Conservation (phyloP, 2,329 filamentous ascomycete genomes). For the Aureobasidium sp. region DNA sequence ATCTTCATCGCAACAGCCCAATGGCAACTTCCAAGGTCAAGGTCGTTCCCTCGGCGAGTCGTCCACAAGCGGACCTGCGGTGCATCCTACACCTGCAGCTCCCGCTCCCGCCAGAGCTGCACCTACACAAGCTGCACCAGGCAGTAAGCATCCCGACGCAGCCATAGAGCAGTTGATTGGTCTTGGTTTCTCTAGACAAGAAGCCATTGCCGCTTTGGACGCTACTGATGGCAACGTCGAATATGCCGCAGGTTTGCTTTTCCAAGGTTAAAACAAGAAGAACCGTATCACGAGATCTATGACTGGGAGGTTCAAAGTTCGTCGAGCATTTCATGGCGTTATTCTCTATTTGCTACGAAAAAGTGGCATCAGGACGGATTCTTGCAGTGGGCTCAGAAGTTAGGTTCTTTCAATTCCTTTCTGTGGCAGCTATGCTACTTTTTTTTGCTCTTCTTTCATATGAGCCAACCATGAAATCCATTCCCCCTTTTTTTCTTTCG, state of each 20-base stretch:
- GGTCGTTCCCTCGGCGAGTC: constrained; percentile 27
- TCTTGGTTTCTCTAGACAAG: constrained; percentile 68
- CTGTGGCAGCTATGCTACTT: not conserved
- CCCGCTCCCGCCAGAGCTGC: constrained; percentile 12
- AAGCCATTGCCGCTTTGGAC: constrained; percentile 73
- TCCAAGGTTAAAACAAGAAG: constrained; percentile 27
- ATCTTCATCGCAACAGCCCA: constrained; percentile 21
- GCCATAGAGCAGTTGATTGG: constrained; percentile 69
- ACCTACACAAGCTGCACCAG: constrained; percentile 19
- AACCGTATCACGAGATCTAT: not conserved
- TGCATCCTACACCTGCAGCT: constrained; percentile 18
- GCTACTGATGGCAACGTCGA: constrained; percentile 83
- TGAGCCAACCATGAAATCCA: not conserved
- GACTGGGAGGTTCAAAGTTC: not conserved
- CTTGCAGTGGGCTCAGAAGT: not conserved
- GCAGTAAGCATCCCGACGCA: constrained; percentile 48
- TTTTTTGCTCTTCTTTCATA: not conserved
- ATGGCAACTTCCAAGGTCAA: constrained; percentile 25
- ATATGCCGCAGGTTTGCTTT: constrained; percentile 75
- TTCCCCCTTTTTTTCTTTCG: not conserved
- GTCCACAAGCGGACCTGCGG: constrained; percentile 10
- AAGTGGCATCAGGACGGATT: not conserved
- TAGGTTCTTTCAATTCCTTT: not conserved
- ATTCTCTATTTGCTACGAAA: not conserved
- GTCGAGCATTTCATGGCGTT: constrained; percentile 7